Conservation (phyloP, 2,329 filamentous ascomycete genomes). For the Aspergillus flavus region DNA sequence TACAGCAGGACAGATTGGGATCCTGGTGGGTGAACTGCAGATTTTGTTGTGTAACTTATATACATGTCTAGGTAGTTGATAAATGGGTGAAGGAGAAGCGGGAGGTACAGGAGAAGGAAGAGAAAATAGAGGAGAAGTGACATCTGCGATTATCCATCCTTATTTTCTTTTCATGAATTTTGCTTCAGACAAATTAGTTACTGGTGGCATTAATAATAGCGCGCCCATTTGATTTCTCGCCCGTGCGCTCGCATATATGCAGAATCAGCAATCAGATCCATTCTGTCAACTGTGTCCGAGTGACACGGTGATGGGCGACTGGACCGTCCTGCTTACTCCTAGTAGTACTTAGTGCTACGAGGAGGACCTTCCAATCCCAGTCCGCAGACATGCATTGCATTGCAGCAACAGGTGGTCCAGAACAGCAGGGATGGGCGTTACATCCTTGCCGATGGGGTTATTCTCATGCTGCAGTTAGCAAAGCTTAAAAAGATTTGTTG, state of each 20-base stretch:
- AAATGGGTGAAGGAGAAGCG: background rate
- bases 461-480: background rate
- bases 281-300: background rate
- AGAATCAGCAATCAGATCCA: constrained; percentile 8
- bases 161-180: background rate
- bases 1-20: constrained; percentile 6
- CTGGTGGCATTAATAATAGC: background rate
- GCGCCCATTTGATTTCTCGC: background rate
- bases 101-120: background rate
- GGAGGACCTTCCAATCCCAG: background rate
- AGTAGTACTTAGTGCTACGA: background rate
- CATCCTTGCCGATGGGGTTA: background rate
- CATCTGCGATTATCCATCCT: background rate
- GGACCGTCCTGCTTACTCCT: background rate
- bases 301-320: background rate
- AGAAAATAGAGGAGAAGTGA: background rate
- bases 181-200: background rate
- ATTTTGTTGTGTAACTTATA: constrained; percentile 17
- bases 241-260: background rate
- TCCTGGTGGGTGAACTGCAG: constrained; percentile 17
- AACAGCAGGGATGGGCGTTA: background rate
- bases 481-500: background rate
- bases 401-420: background rate
- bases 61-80: background rate
- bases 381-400: background rate